A percentile compares a stretch with the other conserved stretches of the same genome.
phyloP scores from a whole-genome alignment of 331 rosid genomes.

The Telfairia occidentalis region DNA sequence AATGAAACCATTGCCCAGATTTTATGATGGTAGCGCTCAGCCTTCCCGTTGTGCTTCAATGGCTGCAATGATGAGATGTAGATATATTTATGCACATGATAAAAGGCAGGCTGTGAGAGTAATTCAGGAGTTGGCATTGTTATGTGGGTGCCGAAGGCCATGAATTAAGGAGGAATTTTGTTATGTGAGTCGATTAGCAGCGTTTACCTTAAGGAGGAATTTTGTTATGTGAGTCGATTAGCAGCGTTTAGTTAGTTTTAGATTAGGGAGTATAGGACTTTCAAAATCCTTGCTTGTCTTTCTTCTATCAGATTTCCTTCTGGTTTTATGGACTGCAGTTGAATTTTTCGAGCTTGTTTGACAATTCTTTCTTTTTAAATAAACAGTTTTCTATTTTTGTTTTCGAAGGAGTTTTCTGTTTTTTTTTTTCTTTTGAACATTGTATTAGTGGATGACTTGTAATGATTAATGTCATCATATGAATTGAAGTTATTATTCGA shows the following conservation, averaged over 20 bases:
- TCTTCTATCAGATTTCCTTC: neutral
- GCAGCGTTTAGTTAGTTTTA: neutral
- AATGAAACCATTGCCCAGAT: neutral
- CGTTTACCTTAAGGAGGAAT: neutral
- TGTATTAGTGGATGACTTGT: neutral
- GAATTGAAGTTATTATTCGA: neutral
- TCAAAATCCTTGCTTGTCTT: neutral
- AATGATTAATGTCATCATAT: neutral
- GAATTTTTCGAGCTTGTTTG: neutral
- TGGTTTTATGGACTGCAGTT: neutral
- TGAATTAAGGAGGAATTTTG: neutral
- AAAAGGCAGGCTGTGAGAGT: too few relatives aligned
- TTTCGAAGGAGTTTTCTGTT: neutral
- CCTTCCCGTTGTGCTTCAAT: neutral
- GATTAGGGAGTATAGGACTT: neutral
- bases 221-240: neutral
- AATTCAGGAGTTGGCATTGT: neutral
- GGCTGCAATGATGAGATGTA: neutral
- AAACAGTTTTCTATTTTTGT: neutral
- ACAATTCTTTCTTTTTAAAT: neutral
- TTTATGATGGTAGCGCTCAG: neutral
- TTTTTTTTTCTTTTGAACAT: neutral
- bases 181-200: neutral
- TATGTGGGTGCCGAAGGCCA: neutral
- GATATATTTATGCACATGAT: too few relatives aligned